Evolutionary conservation across 805 yeast genomes (phyloP).

Genomic region (Debaryomyces tyrocola): DNA sequence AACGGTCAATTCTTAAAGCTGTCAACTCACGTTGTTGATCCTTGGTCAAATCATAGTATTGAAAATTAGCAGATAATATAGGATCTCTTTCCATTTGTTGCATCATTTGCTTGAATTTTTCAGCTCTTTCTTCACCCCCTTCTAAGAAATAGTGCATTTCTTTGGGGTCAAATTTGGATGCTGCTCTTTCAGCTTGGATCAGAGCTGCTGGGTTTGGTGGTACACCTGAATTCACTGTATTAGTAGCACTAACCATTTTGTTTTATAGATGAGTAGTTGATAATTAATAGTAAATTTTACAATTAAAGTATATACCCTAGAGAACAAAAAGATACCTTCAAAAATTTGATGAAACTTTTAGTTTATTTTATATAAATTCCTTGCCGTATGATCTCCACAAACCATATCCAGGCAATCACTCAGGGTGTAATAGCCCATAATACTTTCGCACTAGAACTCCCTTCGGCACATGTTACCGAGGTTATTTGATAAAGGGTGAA

Average conservation of each 20-base stretch:
- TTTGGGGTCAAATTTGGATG: slow-evolving; percentile 31
- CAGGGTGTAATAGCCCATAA: neutral
- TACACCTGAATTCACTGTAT: slow-evolving; percentile 19
- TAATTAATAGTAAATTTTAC: neutral
- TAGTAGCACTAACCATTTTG: slow-evolving; percentile 6
- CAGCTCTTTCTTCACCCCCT: slow-evolving; percentile 42
- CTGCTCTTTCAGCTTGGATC: slow-evolving; percentile 33
- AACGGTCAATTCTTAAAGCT: slow-evolving; percentile 59
- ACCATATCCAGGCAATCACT: neutral
- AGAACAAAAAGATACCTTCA: no score
- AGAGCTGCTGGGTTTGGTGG: slow-evolving; percentile 36
- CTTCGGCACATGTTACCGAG: no score
- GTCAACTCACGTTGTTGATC: slow-evolving; percentile 58
- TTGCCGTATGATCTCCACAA: neutral
- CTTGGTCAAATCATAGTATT: slow-evolving; percentile 59
- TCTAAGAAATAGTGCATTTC: slow-evolving; percentile 43
- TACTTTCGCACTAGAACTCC: no score
- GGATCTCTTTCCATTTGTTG: slow-evolving; percentile 71
- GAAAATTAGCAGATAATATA: slow-evolving; percentile 50
- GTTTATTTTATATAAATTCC: no score
- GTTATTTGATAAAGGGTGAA: no score
- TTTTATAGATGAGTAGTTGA: neutral
- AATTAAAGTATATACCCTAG: no score
- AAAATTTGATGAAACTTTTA: no score
- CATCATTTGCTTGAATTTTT: slow-evolving; percentile 47